Conservation (phyloP, 805 yeast species). For the Spathaspora boniae region DNA sequence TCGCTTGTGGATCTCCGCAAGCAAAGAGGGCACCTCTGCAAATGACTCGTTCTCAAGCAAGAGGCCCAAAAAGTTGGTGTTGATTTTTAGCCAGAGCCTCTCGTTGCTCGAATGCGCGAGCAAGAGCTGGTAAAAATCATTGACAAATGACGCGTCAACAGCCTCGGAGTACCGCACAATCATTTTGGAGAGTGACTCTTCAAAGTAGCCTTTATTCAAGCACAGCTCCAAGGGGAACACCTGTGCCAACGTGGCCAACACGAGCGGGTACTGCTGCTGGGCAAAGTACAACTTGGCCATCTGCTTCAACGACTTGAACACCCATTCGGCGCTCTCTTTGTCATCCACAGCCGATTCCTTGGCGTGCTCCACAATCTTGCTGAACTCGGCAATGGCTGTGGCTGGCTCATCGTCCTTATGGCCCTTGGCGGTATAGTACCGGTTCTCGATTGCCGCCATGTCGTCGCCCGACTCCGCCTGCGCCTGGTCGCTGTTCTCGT, state of each 20-base stretch:
- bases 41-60: conserved; percentile 7
- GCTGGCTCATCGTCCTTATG: conserved; percentile 30
- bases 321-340: conserved; percentile 23
- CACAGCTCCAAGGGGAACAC: conserved; percentile 21
- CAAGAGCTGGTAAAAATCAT: conserved; percentile 27
- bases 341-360: conserved; percentile 11
- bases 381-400: conserved; percentile 22
- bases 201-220: conserved; percentile 34
- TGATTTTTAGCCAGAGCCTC: conserved; percentile 47
- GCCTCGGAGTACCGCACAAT: conserved; percentile 29
- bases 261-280: conserved; percentile 18
- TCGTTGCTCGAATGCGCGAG: conserved; percentile 24
- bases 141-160: conserved; percentile 25
- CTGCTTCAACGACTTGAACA: conserved; percentile 40
- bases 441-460: conserved; percentile 24
- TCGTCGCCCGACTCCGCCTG: conserved; percentile 19
- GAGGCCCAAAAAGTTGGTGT: conserved; percentile 39
- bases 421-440: conserved; percentile 36
- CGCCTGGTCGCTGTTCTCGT: conserved; percentile 20
- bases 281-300: conserved; percentile 33
- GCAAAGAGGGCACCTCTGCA: conserved; percentile 26
- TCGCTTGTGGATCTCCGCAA: conserved; percentile 34
- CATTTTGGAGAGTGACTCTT: conserved; percentile 36
- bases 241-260: conserved; percentile 19
- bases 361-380: conserved; percentile 10